Evolutionary conservation across 2,329 filamentous ascomycete genomes (phyloP).

Genomic region (Myriosclerotinia duriaeana): DNA sequence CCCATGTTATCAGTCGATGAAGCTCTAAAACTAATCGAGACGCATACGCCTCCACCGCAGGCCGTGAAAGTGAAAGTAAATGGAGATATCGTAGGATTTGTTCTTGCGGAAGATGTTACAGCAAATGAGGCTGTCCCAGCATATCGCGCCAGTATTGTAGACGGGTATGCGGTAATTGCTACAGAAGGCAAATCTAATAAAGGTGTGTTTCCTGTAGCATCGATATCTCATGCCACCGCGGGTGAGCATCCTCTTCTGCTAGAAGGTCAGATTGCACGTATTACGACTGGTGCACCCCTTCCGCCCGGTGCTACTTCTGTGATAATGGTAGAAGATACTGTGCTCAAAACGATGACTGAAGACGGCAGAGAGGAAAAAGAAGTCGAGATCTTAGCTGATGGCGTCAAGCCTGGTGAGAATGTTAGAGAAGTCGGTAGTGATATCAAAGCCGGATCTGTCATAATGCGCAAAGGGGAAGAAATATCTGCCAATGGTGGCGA

Average conservation of each 20-base stretch:
- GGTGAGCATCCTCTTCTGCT: constrained; percentile 64
- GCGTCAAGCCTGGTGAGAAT: constrained; percentile 77
- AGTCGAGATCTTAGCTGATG: constrained; percentile 79
- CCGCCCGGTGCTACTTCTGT: constrained; percentile 87
- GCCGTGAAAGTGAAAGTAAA: constrained; percentile 61
- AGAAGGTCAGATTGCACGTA: constrained; percentile 77
- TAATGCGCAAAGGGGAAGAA: constrained; percentile 76
- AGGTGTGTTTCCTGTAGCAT: constrained; percentile 81
- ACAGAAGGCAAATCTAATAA: constrained; percentile 61
- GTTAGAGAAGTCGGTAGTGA: constrained; percentile 90
- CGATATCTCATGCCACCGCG: constrained; percentile 81
- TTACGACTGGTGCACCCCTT: constrained; percentile 91
- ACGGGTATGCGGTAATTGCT: constrained; percentile 86
- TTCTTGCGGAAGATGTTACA: constrained; percentile 76
- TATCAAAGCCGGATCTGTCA: constrained; percentile 64
- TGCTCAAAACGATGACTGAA: constrained; percentile 70
- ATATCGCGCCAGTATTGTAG: constrained; percentile 93
- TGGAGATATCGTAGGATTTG: constrained; percentile 66
- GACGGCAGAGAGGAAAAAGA: constrained; percentile 83
- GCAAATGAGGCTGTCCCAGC: constrained; percentile 85
- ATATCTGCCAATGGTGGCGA: constrained; percentile 87
- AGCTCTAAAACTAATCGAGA: constrained; percentile 69
- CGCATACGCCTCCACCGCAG: constrained; percentile 66
- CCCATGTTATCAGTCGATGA: constrained; percentile 87
- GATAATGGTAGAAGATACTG: constrained; percentile 95